Base-by-base conservation (phyloP, 2,329 filamentous ascomycete species). In the Magnaporthales sp. region DNA sequence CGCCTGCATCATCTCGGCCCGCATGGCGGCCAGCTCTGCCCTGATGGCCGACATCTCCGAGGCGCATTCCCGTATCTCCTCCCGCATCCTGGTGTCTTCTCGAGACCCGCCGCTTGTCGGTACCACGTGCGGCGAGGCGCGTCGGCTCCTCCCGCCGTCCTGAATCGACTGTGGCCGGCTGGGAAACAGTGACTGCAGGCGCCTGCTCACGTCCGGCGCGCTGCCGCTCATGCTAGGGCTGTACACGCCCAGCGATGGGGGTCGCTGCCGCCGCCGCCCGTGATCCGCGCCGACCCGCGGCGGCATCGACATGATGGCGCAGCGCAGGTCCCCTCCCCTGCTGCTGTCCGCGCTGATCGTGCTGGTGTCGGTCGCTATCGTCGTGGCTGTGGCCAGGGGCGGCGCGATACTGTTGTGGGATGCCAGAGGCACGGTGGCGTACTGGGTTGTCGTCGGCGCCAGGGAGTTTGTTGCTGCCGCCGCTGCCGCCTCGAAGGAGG, bases 321-420 rank as follows among this genome's bases (percentile, higher is more conserved):
- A 51, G 19, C n/a, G 29, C 22, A 51, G 26, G 13, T 64, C 61
- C 26, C 29, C 26, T 6, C 26, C 27, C 61, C 30, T 9, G 61
- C 26, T 27, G 29, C 61, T 63, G 29, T 60, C 26, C 51, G 51
- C 65, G 31, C 51, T 60, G 46, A 22, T 31, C 62, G 62, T 67
- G 54, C 27, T 38, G 29, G 24, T 27, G 62, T 61, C 38, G 19
- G 38, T 63, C 27, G 56, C 27, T 19, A 62, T 67, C 7, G 66
- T 67, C 22, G 62, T 67, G 61, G 66, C 31, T 8, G 66, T 67
- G 26, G 66, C 62, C n/a, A 67, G 62, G 6, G 66, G 66, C 26
- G 66, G 66, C 29, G 62, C 62, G 19, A 67, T 32, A 24, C 19
- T 24, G 63, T 26, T n/a, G 58, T 15, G 27, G 22, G 19, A n/a